These are phyloP conservation scores for Peniophora sp. DNA, from an alignment of 1,284 basidiomycete genomes.

Conservation along the genomic window DNA sequence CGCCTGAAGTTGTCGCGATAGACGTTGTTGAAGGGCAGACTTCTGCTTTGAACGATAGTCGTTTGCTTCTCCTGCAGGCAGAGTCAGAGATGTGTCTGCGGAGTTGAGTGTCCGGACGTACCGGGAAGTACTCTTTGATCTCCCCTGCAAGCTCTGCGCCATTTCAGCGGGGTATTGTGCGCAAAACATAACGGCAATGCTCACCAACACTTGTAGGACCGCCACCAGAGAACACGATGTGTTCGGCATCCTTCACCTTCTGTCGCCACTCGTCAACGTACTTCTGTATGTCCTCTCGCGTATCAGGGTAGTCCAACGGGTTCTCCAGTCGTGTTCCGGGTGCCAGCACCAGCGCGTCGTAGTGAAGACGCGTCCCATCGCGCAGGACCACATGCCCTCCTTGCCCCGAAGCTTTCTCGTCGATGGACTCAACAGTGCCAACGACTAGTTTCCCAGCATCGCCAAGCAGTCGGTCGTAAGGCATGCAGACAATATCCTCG, in stretches of 20 bases:
- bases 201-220: constrained; percentile 54
- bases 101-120: neutral
- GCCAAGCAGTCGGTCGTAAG: constrained; percentile 35
- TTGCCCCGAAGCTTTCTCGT: constrained; percentile 24
- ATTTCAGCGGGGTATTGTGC: neutral
- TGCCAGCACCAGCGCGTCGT: constrained; percentile 45
- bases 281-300: neutral
- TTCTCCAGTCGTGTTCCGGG: constrained; percentile 48
- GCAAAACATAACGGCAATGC: constrained; percentile 8
- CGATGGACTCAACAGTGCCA: constrained; percentile 34
- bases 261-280: constrained; percentile 33
- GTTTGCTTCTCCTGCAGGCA: constrained; percentile 37
- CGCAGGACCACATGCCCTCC: constrained; percentile 38
- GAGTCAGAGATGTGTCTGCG: neutral
- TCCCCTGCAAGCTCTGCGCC: constrained; percentile 8
- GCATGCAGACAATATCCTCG: constrained; percentile 24
- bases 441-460: constrained; percentile 36
- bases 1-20: constrained; percentile 53
- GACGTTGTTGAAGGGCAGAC: constrained; percentile 42
- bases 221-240: constrained; percentile 50
- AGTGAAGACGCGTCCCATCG: constrained; percentile 39
- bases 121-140: constrained; percentile 21
- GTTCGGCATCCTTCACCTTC: constrained; percentile 37
- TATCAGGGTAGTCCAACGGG: constrained; percentile 36
- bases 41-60: constrained; percentile 53